phyloP scores from a whole-genome alignment of 192 early-diverging fungal genomes.

The Backusella mclennaniae region DNA sequence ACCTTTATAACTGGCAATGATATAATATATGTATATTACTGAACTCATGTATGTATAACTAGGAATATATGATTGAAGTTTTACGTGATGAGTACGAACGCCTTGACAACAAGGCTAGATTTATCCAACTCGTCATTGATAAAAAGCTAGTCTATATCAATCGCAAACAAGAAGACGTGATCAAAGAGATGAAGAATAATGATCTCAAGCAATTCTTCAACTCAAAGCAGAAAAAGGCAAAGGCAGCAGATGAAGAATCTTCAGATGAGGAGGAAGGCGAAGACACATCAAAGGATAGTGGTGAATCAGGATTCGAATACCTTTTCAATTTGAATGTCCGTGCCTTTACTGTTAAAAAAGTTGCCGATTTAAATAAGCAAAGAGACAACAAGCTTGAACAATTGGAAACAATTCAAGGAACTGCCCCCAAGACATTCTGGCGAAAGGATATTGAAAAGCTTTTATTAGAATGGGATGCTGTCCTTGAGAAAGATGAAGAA shows the following conservation, averaged over 20 bases:
- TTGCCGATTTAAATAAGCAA: constrained; percentile 74
- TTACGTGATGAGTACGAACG: constrained; percentile 65
- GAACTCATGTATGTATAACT: neutral
- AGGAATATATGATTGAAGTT: constrained; percentile 59
- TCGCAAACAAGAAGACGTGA: constrained; percentile 75
- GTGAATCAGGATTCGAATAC: constrained; percentile 73
- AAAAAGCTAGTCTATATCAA: constrained; percentile 82
- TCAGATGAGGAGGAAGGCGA: constrained; percentile 41
- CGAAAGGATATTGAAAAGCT: constrained; percentile 82
- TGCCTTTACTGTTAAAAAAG: constrained; percentile 86
- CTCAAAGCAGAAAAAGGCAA: constrained; percentile 32
- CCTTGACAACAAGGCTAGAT: constrained; percentile 83
- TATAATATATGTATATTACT: neutral
- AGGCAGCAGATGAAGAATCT: constrained; percentile 42
- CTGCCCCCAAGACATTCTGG: constrained; percentile 81
- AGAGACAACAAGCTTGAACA: constrained; percentile 64
- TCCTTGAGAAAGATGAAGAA: constrained; percentile 28
- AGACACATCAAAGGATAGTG: constrained; percentile 4
- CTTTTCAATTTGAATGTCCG: constrained; percentile 88
- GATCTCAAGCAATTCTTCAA: constrained; percentile 66
- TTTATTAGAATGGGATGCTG: constrained; percentile 73
- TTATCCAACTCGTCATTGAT: constrained; percentile 88
- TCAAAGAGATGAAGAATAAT: constrained; percentile 68
- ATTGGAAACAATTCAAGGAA: constrained; percentile 61
- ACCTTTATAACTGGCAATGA: constrained; percentile 6